These are phyloP conservation scores for Moesziomyces antarcticus DNA, from an alignment of 1,284 basidiomycete species.

Conservation along the genomic window DNA sequence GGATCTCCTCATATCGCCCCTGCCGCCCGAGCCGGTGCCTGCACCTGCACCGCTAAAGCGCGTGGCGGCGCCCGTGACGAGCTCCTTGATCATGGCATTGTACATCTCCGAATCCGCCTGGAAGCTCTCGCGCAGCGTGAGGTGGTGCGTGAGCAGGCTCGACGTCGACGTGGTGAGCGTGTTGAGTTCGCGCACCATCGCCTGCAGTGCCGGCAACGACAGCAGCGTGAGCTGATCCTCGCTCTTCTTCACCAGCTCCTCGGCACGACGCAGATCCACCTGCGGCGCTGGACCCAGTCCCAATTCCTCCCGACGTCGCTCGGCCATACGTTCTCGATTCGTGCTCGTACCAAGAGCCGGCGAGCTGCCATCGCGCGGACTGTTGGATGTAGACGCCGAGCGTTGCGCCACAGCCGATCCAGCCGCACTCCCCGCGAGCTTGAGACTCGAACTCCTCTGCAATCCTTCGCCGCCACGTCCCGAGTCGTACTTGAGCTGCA, in stretches of 20 bases:
- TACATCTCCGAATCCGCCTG: constrained; percentile 63
- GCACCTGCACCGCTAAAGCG: constrained; percentile 32
- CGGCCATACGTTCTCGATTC: constrained; percentile 47
- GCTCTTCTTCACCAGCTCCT: constrained; percentile 47
- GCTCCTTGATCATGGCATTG: constrained; percentile 64
- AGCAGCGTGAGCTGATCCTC: constrained; percentile 62
- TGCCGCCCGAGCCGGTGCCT: constrained; percentile 15
- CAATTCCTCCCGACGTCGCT: constrained; percentile 54
- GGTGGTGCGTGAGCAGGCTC: constrained; percentile 59
- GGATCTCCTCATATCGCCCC: constrained; percentile 24
- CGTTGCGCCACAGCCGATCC: constrained; percentile 15
- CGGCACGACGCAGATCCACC: constrained; percentile 51
- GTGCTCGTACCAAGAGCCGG: constrained; percentile 38
- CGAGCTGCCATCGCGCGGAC: constrained; percentile 36
- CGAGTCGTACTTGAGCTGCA: constrained; percentile 53
- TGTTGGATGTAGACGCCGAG: constrained; percentile 38
- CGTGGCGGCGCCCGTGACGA: constrained; percentile 61
- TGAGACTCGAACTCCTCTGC: constrained; percentile 34
- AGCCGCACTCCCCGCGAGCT: constrained; percentile 4
- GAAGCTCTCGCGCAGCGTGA: constrained; percentile 61
- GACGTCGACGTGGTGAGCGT: constrained; percentile 54
- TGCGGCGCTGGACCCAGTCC: constrained; percentile 43
- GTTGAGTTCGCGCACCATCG: constrained; percentile 54
- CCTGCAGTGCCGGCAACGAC: constrained; percentile 57
- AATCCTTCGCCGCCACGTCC: neutral